Percentiles rank a stretch among this genome's conserved stretches.
phyloP scores from a whole-genome alignment of 2,329 filamentous ascomycete genomes.

The Aspergillus tanneri region DNA sequence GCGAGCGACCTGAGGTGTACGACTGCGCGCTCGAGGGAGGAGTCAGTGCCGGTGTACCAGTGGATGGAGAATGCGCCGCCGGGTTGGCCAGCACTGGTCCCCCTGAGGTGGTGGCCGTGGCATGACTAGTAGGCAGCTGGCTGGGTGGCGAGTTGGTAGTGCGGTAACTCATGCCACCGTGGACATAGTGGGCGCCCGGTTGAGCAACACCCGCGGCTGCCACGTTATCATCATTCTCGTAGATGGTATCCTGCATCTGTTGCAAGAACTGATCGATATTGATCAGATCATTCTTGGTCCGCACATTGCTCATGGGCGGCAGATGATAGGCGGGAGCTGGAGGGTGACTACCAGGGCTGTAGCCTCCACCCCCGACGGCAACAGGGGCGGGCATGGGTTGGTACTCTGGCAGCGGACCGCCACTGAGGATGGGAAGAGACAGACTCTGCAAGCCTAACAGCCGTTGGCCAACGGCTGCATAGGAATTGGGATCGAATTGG shows the following conservation, averaged over 20 bases:
- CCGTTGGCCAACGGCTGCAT: conserved; percentile 85
- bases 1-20: conserved; percentile 63
- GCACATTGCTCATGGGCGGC: conserved; percentile 79
- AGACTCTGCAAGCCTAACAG: conserved; percentile 77
- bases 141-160: conserved; percentile 57
- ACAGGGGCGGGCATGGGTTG: conserved; percentile 54
- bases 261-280: conserved; percentile 94
- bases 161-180: conserved; percentile 52
- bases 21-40: conserved; percentile 63
- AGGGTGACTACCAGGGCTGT: conserved; percentile 58
- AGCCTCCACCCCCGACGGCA: conserved; percentile 56
- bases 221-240: conserved; percentile 83
- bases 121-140: conserved; percentile 44
- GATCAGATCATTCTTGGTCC: conserved; percentile 89
- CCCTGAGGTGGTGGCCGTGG: conserved; percentile 38
- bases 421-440: conserved; percentile 60
- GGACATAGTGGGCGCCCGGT: conserved; percentile 66
- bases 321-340: conserved; percentile 79
- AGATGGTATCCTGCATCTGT: conserved; percentile 93
- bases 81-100: conserved; percentile 40
- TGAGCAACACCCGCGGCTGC: conserved; percentile 76
- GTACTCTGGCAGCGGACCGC: conserved; percentile 55
- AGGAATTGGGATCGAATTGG: conserved; percentile 84
- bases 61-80: conserved; percentile 46
- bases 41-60: conserved; percentile 61